A percentile compares a stretch with the other conserved stretches of the same genome.
phyloP scores from a whole-genome alignment of 164 flowering plant species.

The Berberis thunbergii region DNA sequence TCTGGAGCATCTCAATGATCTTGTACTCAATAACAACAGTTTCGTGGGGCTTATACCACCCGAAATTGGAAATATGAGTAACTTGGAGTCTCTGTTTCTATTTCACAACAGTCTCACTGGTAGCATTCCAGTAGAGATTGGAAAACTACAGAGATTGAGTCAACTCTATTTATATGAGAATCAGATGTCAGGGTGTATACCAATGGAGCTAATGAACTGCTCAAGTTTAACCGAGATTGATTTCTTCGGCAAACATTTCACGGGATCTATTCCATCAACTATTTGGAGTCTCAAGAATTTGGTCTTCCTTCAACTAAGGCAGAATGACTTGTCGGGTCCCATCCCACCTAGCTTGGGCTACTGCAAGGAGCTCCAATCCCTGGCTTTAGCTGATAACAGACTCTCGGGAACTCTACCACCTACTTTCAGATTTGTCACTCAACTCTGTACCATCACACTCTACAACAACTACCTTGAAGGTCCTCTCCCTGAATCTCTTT shows the following conservation, averaged over 20 bases:
- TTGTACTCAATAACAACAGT: conserved; percentile 77
- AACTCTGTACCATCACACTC: conserved; percentile 47
- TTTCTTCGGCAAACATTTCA: conserved; percentile 74
- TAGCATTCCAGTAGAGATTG: conserved; percentile 55
- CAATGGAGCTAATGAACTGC: conserved; percentile 76
- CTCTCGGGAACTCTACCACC: conserved; percentile 66
- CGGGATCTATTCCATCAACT: conserved; percentile 59
- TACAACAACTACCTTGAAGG: conserved; percentile 94
- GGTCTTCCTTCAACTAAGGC: conserved; percentile 62
- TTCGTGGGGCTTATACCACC: conserved; percentile 60
- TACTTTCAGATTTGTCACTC: conserved; percentile 55
- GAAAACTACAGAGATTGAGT: conserved; percentile 50
- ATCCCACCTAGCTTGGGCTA: conserved; percentile 79
- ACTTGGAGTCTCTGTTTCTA: conserved; percentile 42
- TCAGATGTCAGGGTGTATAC: conserved; percentile 70
- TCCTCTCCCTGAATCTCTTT: conserved; percentile 66
- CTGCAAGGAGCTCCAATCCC: conserved; percentile 54
- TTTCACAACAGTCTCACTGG: conserved; percentile 67
- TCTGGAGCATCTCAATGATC: conserved; percentile 49
- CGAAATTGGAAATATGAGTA: conserved; percentile 61
- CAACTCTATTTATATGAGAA: conserved; percentile 67
- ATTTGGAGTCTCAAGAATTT: conserved; percentile 75
- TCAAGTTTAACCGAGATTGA: conserved; percentile 53
- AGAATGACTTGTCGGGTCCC: conserved; percentile 68
- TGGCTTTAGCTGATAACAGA: conserved; percentile 80